These are phyloP conservation scores for Fusarium nelsonii DNA, from an alignment of 2,329 filamentous ascomycete genomes.

Conservation along the genomic window DNA sequence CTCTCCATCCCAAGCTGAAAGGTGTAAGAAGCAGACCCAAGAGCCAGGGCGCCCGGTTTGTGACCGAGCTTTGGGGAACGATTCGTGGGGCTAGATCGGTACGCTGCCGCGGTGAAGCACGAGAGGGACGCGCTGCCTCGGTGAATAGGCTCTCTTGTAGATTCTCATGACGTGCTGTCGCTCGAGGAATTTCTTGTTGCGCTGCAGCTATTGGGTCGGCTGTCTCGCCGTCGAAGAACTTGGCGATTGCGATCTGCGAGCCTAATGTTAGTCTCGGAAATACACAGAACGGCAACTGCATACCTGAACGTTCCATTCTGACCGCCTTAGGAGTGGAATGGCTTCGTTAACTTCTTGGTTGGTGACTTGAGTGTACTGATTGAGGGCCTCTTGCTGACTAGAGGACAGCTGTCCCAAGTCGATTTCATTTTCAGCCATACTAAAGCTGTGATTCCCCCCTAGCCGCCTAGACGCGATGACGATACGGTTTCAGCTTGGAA, in stretches of 20 bases:
- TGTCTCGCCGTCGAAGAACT: conserved; percentile 97
- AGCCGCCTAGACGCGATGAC: background rate
- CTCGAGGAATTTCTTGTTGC: conserved; percentile 71
- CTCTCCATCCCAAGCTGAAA: conserved; percentile 80
- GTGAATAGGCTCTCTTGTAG: conserved; percentile 71
- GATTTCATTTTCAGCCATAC: conserved; percentile 52
- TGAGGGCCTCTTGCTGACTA: conserved; percentile 83
- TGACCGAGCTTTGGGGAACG: conserved; percentile 78
- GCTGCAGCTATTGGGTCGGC: conserved; percentile 85
- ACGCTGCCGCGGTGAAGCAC: conserved; percentile 46
- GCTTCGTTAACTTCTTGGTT: conserved; percentile 83
- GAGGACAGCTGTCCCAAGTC: conserved; percentile 79
- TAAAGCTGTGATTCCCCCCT: conserved; percentile 12
- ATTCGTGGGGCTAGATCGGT: conserved; percentile 84
- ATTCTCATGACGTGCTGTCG: conserved; percentile 77
- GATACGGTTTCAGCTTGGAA: background rate
- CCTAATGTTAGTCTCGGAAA: conserved; percentile 10
- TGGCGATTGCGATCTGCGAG: conserved; percentile 87
- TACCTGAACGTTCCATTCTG: conserved; percentile 96
- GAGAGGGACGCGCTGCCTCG: conserved; percentile 39
- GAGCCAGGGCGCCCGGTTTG: conserved; percentile 79
- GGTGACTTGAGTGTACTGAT: conserved; percentile 90
- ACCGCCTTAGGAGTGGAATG: conserved; percentile 81
- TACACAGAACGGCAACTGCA: background rate
- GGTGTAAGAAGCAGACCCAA: conserved; percentile 84